phyloP scores from a whole-genome alignment of 1,284 basidiomycete species.

The Sanghuangporus sanghuang region DNA sequence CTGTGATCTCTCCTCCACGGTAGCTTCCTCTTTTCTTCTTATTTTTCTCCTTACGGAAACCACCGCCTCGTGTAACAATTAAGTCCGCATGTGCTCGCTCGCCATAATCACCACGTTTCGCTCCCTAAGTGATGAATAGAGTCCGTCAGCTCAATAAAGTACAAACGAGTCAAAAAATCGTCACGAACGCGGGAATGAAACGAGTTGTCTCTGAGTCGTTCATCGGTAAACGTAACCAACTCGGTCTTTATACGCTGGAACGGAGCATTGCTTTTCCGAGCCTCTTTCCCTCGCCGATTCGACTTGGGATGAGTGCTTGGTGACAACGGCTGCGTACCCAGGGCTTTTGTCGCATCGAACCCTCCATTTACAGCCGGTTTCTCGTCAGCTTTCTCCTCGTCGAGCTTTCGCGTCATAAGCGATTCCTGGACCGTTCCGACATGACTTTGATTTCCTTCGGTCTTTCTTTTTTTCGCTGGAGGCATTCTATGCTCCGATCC shows the following conservation, averaged over 20 bases:
- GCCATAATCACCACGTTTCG: constrained; percentile 78
- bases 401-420: neutral
- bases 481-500: constrained; percentile 11
- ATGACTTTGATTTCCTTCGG: constrained; percentile 43
- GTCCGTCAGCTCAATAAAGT: constrained; percentile 7
- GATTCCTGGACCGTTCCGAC: constrained; percentile 30
- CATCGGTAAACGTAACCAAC: constrained; percentile 50
- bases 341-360: constrained; percentile 14
- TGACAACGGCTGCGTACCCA: constrained; percentile 1
- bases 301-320: constrained; percentile 8
- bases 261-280: constrained; percentile 47
- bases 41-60: constrained; percentile 98
- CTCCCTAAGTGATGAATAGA: constrained; percentile 40
- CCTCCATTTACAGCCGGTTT: neutral
- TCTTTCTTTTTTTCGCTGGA: constrained; percentile 50
- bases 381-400: neutral
- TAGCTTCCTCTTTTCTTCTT: constrained; percentile 98
- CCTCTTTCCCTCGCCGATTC: constrained; percentile 27
- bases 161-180: neutral
- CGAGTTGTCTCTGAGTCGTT: constrained; percentile 72
- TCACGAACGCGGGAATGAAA: constrained; percentile 73
- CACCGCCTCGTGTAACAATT: constrained; percentile 89
- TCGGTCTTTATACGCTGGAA: constrained; percentile 84
- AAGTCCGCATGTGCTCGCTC: constrained; percentile 82
- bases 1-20: constrained; percentile 87